Evolutionary conservation across 192 early-diverging fungal genomes (phyloP).

Genomic region (Rhizophagus clarus): DNA sequence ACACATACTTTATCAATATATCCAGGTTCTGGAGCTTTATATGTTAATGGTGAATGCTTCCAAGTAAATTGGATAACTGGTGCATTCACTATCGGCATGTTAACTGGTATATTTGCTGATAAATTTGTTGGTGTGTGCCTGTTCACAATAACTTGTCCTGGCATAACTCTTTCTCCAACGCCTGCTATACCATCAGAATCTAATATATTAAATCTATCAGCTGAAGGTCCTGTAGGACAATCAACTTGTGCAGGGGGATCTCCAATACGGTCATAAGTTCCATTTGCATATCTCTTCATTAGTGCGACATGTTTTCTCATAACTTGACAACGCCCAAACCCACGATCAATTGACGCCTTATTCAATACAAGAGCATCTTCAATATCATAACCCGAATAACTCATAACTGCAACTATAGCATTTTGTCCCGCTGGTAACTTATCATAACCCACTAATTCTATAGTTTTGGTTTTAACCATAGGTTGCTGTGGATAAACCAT

Average conservation of each 20-base stretch:
- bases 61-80: conserved; percentile 17
- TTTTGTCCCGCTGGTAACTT: conserved; percentile 87
- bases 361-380: conserved; percentile 76
- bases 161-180: conserved; percentile 77
- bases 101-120: conserved; percentile 54
- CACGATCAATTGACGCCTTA: conserved; percentile 84
- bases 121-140: conserved; percentile 87
- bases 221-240: conserved; percentile 36
- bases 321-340: conserved; percentile 93
- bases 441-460: conserved; percentile 96
- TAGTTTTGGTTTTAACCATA: conserved; percentile 97
- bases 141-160: conserved; percentile 76
- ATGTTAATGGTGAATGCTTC: conserved; percentile 72
- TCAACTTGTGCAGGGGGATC: conserved; percentile 56
- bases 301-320: conserved; percentile 88
- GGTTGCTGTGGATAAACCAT: conserved; percentile 98
- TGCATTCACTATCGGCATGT: conserved; percentile 30
- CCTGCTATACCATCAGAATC: conserved; percentile 91
- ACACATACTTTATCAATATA: conserved; percentile 85
- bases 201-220: conserved; percentile 65
- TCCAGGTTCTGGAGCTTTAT: conserved; percentile 88
- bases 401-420: conserved; percentile 96
- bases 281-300: conserved; percentile 88
- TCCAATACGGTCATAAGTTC: conserved; percentile 68
- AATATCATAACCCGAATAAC: conserved; percentile 97